Conservation (phyloP, 192 early-diverging fungal species). For the Backusella luteola region DNA sequence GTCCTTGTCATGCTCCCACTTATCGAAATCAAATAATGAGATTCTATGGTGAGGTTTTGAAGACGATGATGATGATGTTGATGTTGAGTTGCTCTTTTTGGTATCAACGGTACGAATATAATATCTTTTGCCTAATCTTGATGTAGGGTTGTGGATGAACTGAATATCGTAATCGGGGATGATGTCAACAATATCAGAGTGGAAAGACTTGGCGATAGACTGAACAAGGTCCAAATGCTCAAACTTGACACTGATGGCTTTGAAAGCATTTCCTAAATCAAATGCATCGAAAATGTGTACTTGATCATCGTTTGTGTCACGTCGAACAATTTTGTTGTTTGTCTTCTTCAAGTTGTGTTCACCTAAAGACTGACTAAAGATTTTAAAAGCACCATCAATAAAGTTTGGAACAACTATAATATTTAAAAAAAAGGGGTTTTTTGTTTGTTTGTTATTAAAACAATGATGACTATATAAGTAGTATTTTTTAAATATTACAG, state of each 20-base stretch:
- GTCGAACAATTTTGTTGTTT: constrained; percentile 13
- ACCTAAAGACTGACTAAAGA: constrained; percentile 5
- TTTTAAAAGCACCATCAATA: constrained; percentile 12
- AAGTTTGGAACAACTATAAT: constrained; percentile 19
- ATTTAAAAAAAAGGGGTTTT: background rate
- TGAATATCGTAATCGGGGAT: constrained; percentile 23
- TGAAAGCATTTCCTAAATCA: constrained; percentile 11
- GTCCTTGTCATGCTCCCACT: background rate
- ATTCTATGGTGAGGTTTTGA: background rate
- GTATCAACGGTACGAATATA: constrained; percentile 4
- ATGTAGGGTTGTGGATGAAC: constrained; percentile 15
- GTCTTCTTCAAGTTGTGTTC: background rate
- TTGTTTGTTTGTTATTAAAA: background rate
- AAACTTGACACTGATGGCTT: constrained; percentile 16
- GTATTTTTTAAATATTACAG: background rate
- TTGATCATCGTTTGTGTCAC: constrained; percentile 5
- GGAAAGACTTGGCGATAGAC: background rate
- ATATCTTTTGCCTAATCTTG: constrained; percentile 5
- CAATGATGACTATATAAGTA: background rate
- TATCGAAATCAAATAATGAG: constrained; percentile 5
- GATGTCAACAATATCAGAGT: constrained; percentile 16
- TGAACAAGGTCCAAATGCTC: constrained; percentile 3
- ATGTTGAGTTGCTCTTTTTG: background rate
- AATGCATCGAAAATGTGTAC: constrained; percentile 21
- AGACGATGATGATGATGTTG: background rate